A percentile compares a stretch with the other conserved stretches of the same genome.
These are phyloP conservation scores for Leccinum fuscescens DNA, from an alignment of 1,284 basidiomycete species.

Conservation along the genomic window DNA sequence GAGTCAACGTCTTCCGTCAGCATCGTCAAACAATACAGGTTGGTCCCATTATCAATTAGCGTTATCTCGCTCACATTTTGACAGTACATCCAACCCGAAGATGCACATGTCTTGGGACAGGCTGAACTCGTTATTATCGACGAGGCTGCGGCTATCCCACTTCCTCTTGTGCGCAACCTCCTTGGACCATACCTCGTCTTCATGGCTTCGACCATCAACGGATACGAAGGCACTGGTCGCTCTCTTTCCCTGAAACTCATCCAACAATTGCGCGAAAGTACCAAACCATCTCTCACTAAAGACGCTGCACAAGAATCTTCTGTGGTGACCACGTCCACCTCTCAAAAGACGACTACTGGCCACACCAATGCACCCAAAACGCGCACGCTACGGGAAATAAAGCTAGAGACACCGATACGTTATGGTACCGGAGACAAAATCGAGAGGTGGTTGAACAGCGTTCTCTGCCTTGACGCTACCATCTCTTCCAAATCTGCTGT, in stretches of 20 bases:
- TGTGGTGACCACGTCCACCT: constrained; percentile 41
- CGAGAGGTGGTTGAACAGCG: constrained; percentile 91
- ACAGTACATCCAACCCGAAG: constrained; percentile 96
- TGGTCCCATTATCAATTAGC: constrained; percentile 17
- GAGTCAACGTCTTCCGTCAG: constrained; percentile 92
- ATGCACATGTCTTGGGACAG: constrained; percentile 95
- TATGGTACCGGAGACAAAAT: constrained; percentile 87
- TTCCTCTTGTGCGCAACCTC: constrained; percentile 91
- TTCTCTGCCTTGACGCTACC: constrained; percentile 94
- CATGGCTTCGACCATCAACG: constrained; percentile 98
- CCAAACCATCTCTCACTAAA: constrained; percentile 68
- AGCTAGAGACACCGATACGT: constrained; percentile 93
- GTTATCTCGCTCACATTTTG: not conserved
- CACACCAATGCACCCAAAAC: constrained; percentile 62
- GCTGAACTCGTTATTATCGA: constrained; percentile 98
- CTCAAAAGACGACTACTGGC: constrained; percentile 43
- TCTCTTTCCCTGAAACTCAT: constrained; percentile 97
- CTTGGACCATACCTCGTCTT: constrained; percentile 98
- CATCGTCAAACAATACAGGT: constrained; percentile 95
- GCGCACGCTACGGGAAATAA: constrained; percentile 89
- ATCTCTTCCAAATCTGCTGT: constrained; percentile 53
- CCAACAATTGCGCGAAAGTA: constrained; percentile 91
- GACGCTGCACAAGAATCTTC: constrained; percentile 50
- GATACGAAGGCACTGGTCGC: constrained; percentile 98
- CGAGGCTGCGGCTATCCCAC: constrained; percentile 96